Percentiles rank a stretch among this genome's conserved stretches.
Evolutionary conservation across 2,329 filamentous ascomycete species (phyloP).

Genomic region (Sclerotiophoma versabilis): DNA sequence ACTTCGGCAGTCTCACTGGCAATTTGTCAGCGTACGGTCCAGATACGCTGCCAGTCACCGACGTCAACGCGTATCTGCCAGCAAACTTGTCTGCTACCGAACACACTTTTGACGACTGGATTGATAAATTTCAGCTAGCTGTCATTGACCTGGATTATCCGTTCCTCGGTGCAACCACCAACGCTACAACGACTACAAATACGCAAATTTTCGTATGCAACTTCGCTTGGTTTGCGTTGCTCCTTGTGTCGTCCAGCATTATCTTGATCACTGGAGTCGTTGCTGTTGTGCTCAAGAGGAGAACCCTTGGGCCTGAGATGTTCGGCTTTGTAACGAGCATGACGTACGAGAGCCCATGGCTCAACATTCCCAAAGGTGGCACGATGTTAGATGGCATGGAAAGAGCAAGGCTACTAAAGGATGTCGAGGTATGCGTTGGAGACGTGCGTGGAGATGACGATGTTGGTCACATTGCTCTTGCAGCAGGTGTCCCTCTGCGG

Average conservation of each 20-base stretch:
- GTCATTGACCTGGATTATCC: no score
- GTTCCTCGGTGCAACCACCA: slow-evolving; percentile 41
- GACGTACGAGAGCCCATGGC: slow-evolving; percentile 47
- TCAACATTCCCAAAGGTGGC: slow-evolving; percentile 39
- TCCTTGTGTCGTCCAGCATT: slow-evolving; percentile 26
- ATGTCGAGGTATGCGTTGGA: slow-evolving; percentile 40
- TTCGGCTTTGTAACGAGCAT: slow-evolving; percentile 48
- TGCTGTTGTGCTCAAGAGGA: slow-evolving; percentile 34
- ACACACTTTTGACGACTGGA: slow-evolving; percentile 18
- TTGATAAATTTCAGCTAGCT: slow-evolving; percentile 26
- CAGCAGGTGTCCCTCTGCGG: slow-evolving; percentile 37
- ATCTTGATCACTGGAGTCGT: slow-evolving; percentile 30
- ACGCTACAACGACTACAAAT: slow-evolving; percentile 12
- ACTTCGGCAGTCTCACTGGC: slow-evolving; percentile 27
- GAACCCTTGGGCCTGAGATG: slow-evolving; percentile 43
- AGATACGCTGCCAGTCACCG: slow-evolving; percentile 30
- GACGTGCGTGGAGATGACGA: slow-evolving; percentile 39
- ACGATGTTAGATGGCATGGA: slow-evolving; percentile 44
- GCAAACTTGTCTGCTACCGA: slow-evolving; percentile 25
- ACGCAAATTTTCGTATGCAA: slow-evolving; percentile 39
- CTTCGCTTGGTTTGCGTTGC: slow-evolving; percentile 36
- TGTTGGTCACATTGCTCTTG: slow-evolving; percentile 48
- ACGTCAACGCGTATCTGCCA: slow-evolving; percentile 35
- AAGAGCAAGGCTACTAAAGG: slow-evolving; percentile 41
- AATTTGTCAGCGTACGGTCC: slow-evolving; percentile 38